Evolutionary conservation across 176 grass and related monocot genomes (phyloP), one percentile per base, ranked within the genome.

Genomic region (Juncus effusus): DNA sequence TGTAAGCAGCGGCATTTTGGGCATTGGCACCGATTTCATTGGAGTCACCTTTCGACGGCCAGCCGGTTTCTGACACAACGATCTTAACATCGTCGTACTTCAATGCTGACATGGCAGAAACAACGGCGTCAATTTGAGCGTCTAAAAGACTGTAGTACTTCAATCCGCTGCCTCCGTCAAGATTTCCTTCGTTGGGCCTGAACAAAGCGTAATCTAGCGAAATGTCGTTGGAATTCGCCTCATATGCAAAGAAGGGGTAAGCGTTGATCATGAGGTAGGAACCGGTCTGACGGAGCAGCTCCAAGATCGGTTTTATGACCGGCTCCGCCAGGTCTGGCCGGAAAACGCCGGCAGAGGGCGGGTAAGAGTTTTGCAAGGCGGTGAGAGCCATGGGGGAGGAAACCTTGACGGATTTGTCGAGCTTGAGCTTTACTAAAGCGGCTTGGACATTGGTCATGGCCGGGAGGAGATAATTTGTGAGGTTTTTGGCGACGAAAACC

Each of bases 201-300:
- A 97, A 97, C n/a, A 97, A 79, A 38, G 94, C 94, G 76, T 97
- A 93, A 61, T 97, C 88, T 7, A 92, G 88, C 0, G 94, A 93
- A 36, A 97, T 80, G 19, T 84, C 80, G 7, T 74, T 81, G 0
- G 85, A 63, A 35, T 86, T 97, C 42, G 54, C 88, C 7, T 86
- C 73, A 56, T 97, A 97, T 2, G 94, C 94, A 35, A 97, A 97
- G 78, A 92, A 97, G 0, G 94, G 94, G 60, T 97, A 97, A 0
- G 83, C 85, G 10, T 97, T 97, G 3, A 97, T 80, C 88, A 92
- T 97, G 13, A 97, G 77, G 71, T 82, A 84, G 0, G 83, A 86
- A 0, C 88, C 88, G 0, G 94, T 84, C 42, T 40, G 64, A 8
- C 72, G 51, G 5, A 97, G 61, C 42, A 92, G 84, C 13, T 97